Evolutionary conservation across 805 yeast species (phyloP), one percentile per base, ranked within the genome.

Genomic region (Torulaspora gathmanii): DNA sequence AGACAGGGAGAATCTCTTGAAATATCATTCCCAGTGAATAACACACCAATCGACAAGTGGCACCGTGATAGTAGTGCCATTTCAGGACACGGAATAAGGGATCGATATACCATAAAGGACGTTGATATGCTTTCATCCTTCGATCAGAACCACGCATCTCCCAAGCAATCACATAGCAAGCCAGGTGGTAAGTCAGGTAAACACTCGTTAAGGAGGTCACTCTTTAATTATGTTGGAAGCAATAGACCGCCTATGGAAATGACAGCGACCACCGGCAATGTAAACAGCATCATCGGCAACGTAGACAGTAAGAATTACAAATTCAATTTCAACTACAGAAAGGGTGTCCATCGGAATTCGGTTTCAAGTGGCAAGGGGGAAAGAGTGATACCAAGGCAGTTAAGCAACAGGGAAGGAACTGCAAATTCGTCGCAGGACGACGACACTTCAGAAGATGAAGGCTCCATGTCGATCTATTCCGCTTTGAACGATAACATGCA

Each of bases 1-100:
- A 66, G 89, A 52, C 77, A 78, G 30, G 95, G 95, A 5, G 93
- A 82, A 54, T 77, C 91, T 0, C 77, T 85, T 2, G 93, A 86
- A 57, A 85, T 86, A 22, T 83, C 83, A 5, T 53, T 54, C n/a
- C 51, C 52, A 3, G 13, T 45, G 5, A 37, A 45, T 19, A 33
- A 33, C 12, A 23, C 31, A 17, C 44, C 36, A 13, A 15, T 15
- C 17, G 49, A 44, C 15, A 41, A 29, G 23, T 40, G 45, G 44
- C 55, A 23, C 33, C 30, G 31, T 34, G 43, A 37, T 26, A 44
- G 34, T 40, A 47, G 31, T 15, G 46, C 44, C 28, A 47, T 45
- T 31, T 36, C 40, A 22, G 43, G 37, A 22, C 31, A 44, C 26
- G 47, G 50, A 15, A 39, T 50, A 33, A 50, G 49, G 12, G 67